Percentiles rank a stretch among this genome's conserved stretches.
Conservation (phyloP, 2,329 filamentous ascomycete genomes). For the Ceratocystis papillata region DNA sequence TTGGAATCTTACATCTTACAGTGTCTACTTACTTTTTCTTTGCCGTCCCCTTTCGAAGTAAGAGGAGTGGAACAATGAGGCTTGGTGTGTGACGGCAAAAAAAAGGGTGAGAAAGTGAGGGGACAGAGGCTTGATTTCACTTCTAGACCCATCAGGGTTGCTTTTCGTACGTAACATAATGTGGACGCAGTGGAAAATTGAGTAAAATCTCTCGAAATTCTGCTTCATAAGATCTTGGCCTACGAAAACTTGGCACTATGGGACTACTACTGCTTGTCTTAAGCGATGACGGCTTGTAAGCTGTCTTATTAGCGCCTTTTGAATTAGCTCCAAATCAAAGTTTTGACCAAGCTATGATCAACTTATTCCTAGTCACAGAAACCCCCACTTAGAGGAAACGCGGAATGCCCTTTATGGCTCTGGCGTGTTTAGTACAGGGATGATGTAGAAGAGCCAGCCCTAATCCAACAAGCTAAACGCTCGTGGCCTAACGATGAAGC, state of each 20-base stretch:
- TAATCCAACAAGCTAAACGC: background rate
- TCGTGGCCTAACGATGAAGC: background rate
- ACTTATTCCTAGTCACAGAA: slow-evolving; percentile 8
- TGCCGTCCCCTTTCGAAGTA: background rate
- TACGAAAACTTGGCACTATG: background rate
- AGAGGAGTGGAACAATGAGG: background rate
- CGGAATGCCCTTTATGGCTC: slow-evolving; percentile 11
- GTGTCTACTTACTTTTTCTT: background rate
- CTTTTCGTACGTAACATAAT: slow-evolving; percentile 11
- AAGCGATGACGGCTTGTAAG: background rate
- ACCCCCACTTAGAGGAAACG: slow-evolving; percentile 10
- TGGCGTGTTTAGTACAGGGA: background rate
- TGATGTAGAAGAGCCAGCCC: background rate
- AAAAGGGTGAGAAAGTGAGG: background rate
- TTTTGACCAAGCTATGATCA: slow-evolving; percentile 6
- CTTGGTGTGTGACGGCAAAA: background rate
- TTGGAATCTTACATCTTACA: background rate
- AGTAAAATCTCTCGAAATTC: background rate
- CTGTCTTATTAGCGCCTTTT: background rate
- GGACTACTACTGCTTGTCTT: background rate
- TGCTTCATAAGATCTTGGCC: background rate
- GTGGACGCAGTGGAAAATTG: background rate
- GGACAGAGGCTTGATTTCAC: background rate
- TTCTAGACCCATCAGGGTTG: background rate
- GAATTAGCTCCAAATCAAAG: background rate